phyloP scores from a whole-genome alignment of 148 eudicot genomes.

The Persicaria maculosa region DNA sequence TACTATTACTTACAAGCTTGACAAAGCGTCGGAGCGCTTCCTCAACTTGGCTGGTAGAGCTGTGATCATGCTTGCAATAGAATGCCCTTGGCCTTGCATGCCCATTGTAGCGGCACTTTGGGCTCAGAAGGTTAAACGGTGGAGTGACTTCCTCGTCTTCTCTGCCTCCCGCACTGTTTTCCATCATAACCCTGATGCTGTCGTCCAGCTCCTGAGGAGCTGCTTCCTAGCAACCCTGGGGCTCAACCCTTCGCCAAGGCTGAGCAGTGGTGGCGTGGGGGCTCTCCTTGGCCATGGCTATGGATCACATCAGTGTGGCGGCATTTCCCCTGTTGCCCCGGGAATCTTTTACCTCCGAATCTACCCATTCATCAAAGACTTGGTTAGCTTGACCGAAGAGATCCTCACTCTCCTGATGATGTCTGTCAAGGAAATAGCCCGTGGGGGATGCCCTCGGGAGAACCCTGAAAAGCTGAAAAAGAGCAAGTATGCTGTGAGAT shows the following conservation, averaged over 20 bases:
- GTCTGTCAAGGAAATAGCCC: conserved; percentile 67
- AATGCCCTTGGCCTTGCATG: conserved; percentile 99
- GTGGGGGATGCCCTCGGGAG: background rate
- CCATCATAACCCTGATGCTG: conserved; percentile 76
- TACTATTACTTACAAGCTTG: conserved; percentile 89
- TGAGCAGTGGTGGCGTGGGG: conserved; percentile 67
- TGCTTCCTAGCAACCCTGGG: conserved; percentile 72
- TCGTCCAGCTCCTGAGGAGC: conserved; percentile 73
- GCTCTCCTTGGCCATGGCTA: conserved; percentile 92
- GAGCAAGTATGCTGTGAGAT: conserved; percentile 4
- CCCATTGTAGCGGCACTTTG: conserved; percentile 82
- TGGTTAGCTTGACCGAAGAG: conserved; percentile 63
- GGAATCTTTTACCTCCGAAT: conserved; percentile 76
- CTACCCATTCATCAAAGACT: conserved; percentile 50
- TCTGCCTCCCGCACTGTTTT: conserved; percentile 82
- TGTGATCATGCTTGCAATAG: conserved; percentile 59
- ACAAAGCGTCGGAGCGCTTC: conserved; percentile 51
- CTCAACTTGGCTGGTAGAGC: conserved; percentile 74
- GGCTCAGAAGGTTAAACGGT: conserved; percentile 94
- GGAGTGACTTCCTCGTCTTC: conserved; percentile 89
- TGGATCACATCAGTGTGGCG: conserved; percentile 59
- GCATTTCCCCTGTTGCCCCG: conserved; percentile 88
- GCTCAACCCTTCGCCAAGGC: conserved; percentile 32
- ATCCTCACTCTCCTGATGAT: conserved; percentile 59
- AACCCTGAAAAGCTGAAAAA: background rate